A percentile compares a stretch with the other conserved stretches of the same genome.
phyloP scores from a whole-genome alignment of 1,284 basidiomycete genomes.

The Cutaneotrichosporon spelunceum region DNA sequence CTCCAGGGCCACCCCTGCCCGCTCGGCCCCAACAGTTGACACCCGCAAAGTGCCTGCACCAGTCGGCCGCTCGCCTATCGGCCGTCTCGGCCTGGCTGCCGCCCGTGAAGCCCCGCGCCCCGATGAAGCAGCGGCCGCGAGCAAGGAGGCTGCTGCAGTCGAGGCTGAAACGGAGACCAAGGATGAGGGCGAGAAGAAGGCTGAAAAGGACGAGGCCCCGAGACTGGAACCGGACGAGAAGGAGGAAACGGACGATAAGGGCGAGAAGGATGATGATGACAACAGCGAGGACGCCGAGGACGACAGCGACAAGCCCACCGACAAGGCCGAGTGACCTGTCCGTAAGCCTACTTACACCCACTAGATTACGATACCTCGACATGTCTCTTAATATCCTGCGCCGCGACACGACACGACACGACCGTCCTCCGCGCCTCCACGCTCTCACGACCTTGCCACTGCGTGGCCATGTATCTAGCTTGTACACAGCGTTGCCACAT shows the following conservation, averaged over 20 bases:
- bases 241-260: not conserved
- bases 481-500: constrained; percentile 3
- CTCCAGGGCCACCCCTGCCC: not conserved
- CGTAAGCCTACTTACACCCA: too few relatives aligned
- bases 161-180: not conserved
- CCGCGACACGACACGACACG: not conserved
- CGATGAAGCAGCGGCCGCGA: not conserved
- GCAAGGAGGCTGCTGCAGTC: not conserved
- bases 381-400: not conserved
- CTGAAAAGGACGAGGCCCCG: too few relatives aligned
- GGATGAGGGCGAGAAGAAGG: not conserved
- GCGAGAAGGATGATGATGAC: not conserved
- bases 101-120: constrained; percentile 11
- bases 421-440: too few relatives aligned
- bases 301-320: not conserved
- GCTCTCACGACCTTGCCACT: constrained; percentile 1
- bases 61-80: constrained; percentile 5
- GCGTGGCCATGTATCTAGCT: constrained; percentile 4
- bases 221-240: too few relatives aligned
- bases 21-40: not conserved
- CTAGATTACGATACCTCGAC: not conserved
- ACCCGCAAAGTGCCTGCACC: not conserved
- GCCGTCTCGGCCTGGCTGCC: constrained; percentile 13
- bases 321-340: not conserved
- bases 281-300: not conserved